Base-by-base conservation (phyloP, 352 stramenopile genomes). In the Globisporangium mamillatum region DNA sequence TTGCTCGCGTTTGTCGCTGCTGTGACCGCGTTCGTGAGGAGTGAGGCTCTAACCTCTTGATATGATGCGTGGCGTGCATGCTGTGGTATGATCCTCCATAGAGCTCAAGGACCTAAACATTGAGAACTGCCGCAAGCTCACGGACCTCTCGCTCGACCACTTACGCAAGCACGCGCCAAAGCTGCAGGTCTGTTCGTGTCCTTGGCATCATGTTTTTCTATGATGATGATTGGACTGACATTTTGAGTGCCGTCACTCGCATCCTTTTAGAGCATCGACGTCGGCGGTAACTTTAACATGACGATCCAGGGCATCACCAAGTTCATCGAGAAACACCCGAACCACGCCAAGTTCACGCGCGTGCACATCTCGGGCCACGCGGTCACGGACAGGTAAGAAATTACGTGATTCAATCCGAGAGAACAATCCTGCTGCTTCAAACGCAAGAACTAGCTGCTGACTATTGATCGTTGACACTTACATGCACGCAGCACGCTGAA, bases 281-380 rank as follows among this genome's bases (percentile, higher is more conserved):
- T 97, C 3, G 85, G 89, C 16, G 89, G 89, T 7, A 90, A 95
- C 71, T 95, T 95, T 67, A 97, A 97, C 73, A 97, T 97, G 89
- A 95, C 88, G 34, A 81, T 97, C 66, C 55, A 73, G 12, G 89
- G 84, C 44, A 91, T 97, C 72, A 95, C 86, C 10, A 93, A 92
- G 73, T 78, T 97, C 32, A 92, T 97, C 66, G 89, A 97, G 61
- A 93, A 91, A 72, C 89, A 97, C 59, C 86, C 85, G 54, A 97
- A 97, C 64, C 89, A 95, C 70, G 92, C 89, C 73, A 94, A 94
- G 71, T 95, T 97, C 66, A 85, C 84, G 56, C 86, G 86, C 58
- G 76, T 97, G 18, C 88, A 97, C 67, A 82, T 97, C 60, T 95
- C 89, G 1, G 89, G 89, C 0, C 88, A 95, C 63, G 70, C 83